phyloP scores from a whole-genome alignment of 2,329 filamentous ascomycete genomes.

The Scytalidium lignicola region DNA sequence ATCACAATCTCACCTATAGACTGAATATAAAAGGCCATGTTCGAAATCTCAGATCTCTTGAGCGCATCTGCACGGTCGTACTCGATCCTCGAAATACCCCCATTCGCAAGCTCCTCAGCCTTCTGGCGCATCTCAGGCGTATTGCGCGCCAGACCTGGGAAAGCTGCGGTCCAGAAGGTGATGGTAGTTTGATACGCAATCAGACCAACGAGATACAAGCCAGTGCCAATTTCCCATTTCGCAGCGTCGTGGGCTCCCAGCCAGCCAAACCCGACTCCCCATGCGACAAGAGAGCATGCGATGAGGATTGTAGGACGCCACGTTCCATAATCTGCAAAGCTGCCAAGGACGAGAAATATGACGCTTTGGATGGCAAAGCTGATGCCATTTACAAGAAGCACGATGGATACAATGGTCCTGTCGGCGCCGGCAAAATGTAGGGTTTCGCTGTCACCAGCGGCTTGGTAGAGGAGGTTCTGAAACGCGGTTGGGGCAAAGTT shows the following conservation, averaged over 20 bases:
- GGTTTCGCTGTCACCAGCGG: slow-evolving; percentile 47
- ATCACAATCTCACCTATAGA: slow-evolving; percentile 58
- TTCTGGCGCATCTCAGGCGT: slow-evolving; percentile 43
- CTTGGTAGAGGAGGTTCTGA: slow-evolving; percentile 58
- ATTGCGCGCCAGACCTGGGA: slow-evolving; percentile 52
- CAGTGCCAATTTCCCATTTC: slow-evolving; percentile 56
- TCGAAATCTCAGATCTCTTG: slow-evolving; percentile 59
- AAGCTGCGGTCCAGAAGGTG: slow-evolving; percentile 65
- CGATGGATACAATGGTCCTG: slow-evolving; percentile 60
- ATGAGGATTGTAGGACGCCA: slow-evolving; percentile 60
- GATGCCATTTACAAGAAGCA: slow-evolving; percentile 61
- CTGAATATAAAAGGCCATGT: slow-evolving; percentile 60
- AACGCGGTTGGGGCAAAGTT: slow-evolving; percentile 61
- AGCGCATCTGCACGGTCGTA: slow-evolving; percentile 57
- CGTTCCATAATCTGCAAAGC: slow-evolving; percentile 57
- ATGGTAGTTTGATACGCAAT: slow-evolving; percentile 63
- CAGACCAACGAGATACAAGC: slow-evolving; percentile 61
- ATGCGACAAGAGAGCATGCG: slow-evolving; percentile 55
- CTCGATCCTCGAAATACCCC: slow-evolving; percentile 50
- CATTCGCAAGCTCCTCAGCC: slow-evolving; percentile 42
- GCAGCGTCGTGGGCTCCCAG: slow-evolving; percentile 55
- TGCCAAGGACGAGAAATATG: slow-evolving; percentile 41
- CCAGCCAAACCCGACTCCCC: slow-evolving; percentile 61
- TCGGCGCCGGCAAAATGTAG: slow-evolving; percentile 45
- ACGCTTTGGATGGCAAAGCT: slow-evolving; percentile 62